Base-by-base conservation (phyloP, 192 early-diverging fungal species). In the Allomyces macrogynus region DNA sequence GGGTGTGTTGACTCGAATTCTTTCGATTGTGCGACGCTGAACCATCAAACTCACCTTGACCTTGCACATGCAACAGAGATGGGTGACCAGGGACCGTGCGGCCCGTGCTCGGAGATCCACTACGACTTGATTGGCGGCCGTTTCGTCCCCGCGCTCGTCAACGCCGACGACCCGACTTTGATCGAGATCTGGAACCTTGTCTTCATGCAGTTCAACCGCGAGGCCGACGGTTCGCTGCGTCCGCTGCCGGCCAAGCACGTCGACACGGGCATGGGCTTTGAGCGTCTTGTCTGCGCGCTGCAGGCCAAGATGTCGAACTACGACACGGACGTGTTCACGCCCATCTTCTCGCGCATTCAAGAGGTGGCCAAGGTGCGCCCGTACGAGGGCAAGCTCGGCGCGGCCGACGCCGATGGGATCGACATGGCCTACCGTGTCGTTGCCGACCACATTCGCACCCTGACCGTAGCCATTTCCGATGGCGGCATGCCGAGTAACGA, bases 151-250 rank as follows among this genome's bases (percentile, higher is more conserved):
- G 72, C 82, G 63, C 78, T 95, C 60, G 95, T 98, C 63, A 98
- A 98, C 75, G 73, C 87, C 83, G 95, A 98, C 73, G 93, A 98
- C 78, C 95, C 95, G 43, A 87, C 92, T 68, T 92, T 98, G 14
- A 76, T 98, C 44, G 95, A 98, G 77, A 93, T 98, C 73, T 98
- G 95, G 95, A 98, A 98, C 76, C 73, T 99, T 20, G 95, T 99
- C 68, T 99, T 99, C 65, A 99, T 99, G 82, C 86, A 96, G 74
- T 99, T 89, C 82, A 95, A 99, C 82, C 91, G 95, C 68, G 93
- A 96, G 71, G 71, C 84, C 12, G 91, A 92, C 73, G 84, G 91
- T 40, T 81, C 76, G 14, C 80, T 99, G 40, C 87, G 88, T 65
- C 78, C 85, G 25, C 81, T 99, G 44, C 95, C 95, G 42, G 92